Base-by-base conservation (phyloP, 768 basidiomycete genomes). In the Mycena polygramma region DNA sequence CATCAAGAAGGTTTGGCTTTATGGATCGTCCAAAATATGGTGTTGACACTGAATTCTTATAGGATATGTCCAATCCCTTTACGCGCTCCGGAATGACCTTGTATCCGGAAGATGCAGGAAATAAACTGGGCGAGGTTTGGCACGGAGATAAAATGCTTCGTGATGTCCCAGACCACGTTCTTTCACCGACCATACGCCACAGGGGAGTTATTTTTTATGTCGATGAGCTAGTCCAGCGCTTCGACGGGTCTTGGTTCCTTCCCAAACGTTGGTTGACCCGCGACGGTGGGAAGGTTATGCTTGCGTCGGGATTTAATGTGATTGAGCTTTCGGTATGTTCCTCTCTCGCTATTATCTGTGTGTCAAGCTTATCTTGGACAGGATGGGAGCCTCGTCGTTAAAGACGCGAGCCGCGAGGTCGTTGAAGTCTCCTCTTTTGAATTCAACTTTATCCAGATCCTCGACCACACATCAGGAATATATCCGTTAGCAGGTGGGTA, bases 91-190 rank as follows among this genome's bases (percentile, higher is more conserved):
- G 58, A 11, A 66, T 70, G 69, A 37, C 48, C 2, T 22, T 70
- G 2, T 70, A 80, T 54, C 78, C 79, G 0, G 75, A 81, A 55
- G 76, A 79, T 30, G 72, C 72, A 0, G 68, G 68, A 2, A 68
- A 68, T 4, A 20, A 2, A 73, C 79, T 66, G 71, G 54, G 0
- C 0, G 74, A 81, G 49, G 75, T 78, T 0, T 79, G 77, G 68
- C 77, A 82, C 57, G 75, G 76, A 6, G 68, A 52, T 0, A 82
- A 82, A 37, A 79, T 80, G 80, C 68, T 81, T 1, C 49, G 71
- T 0, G 78, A 79, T 20, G 74, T 78, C n/a, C 78, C 77, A 0
- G 75, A 81, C 19, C 36, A 60, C 7, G 58, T 80, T 43, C 69
- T 75, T 0, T 75, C 79, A 8, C 80, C 77, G 0, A 76, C 75